Conservation (phyloP, 768 basidiomycete species). For the Lyophyllum semitale region DNA sequence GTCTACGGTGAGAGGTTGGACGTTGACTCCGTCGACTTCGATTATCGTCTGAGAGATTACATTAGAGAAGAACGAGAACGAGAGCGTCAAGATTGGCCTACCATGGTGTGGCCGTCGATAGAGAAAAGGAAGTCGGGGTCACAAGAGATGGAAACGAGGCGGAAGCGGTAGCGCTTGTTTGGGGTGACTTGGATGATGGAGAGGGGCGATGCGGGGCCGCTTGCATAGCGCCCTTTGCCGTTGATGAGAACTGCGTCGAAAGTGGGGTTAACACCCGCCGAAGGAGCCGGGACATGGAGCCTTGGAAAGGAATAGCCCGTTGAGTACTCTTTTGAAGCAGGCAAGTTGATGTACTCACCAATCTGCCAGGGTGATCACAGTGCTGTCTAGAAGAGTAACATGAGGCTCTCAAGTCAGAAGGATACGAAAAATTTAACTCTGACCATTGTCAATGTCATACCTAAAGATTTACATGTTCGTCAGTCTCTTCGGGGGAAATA, state of each 20-base stretch:
- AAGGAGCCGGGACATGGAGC: slow-evolving; percentile 36
- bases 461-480: too few species aligned
- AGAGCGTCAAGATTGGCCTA: slow-evolving; percentile 17
- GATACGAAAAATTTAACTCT: not conserved
- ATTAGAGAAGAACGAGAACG: slow-evolving; percentile 12
- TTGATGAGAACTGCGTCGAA: slow-evolving; percentile 53
- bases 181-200: slow-evolving; percentile 44
- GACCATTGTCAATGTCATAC: not conserved
- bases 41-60: slow-evolving; percentile 33
- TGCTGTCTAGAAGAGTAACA: not conserved
- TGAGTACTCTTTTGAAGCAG: not conserved
- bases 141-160: slow-evolving; percentile 54
- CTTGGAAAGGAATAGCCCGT: slow-evolving; percentile 16
- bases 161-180: slow-evolving; percentile 53
- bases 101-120: slow-evolving; percentile 40
- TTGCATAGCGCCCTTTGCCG: slow-evolving; percentile 46
- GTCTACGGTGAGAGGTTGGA: slow-evolving; percentile 36
- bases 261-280: slow-evolving; percentile 17
- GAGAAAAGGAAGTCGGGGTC: slow-evolving; percentile 45
- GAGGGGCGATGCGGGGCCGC: slow-evolving; percentile 40
- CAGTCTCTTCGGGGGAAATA: too few species aligned
- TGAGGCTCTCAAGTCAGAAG: not conserved
- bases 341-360: not conserved
- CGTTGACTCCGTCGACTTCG: slow-evolving; percentile 38
- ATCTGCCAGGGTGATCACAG: slow-evolving; percentile 1